Evolutionary conservation across 768 basidiomycete genomes (phyloP).

Genomic region (Kwoniella dendrophila): DNA sequence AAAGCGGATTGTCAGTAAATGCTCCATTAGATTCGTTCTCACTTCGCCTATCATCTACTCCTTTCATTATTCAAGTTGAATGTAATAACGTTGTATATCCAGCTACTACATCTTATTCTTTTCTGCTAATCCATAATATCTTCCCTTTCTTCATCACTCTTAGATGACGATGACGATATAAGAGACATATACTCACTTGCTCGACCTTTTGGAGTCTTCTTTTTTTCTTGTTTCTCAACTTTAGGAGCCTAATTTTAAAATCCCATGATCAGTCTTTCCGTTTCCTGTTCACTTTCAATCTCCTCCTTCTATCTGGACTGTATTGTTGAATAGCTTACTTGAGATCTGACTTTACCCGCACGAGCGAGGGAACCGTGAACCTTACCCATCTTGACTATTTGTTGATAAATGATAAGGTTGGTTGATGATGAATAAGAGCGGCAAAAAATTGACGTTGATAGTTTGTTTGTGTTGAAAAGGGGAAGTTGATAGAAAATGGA

Average conservation of each 20-base stretch:
- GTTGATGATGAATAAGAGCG: background rate
- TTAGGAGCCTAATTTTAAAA: slow-evolving; percentile 69
- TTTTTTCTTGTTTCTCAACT: slow-evolving; percentile 98
- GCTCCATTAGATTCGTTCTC: background rate
- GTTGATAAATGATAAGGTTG: slow-evolving; percentile 4
- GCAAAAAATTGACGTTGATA: slow-evolving; percentile 2
- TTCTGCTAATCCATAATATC: background rate
- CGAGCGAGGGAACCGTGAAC: slow-evolving; percentile 99
- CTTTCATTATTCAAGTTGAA: background rate
- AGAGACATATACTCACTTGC: slow-evolving; percentile 61
- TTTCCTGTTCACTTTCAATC: background rate
- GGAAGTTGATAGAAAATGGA: background rate
- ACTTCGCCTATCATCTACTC: background rate
- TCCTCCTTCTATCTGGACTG: background rate
- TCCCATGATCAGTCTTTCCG: background rate
- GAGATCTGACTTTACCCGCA: slow-evolving; percentile 98
- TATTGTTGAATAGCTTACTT: slow-evolving; percentile 53
- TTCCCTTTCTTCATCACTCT: background rate
- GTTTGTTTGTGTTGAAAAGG: background rate
- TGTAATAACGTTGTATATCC: too few species aligned
- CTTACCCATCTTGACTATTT: slow-evolving; percentile 54
- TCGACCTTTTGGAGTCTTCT: slow-evolving; percentile 95
- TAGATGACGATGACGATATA: background rate
- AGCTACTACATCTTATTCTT: too few species aligned
- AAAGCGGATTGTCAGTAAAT: slow-evolving; percentile 6